Conservation (phyloP, 2,329 filamentous ascomycete species). For the Aspergillus pseudoviridinutans region DNA sequence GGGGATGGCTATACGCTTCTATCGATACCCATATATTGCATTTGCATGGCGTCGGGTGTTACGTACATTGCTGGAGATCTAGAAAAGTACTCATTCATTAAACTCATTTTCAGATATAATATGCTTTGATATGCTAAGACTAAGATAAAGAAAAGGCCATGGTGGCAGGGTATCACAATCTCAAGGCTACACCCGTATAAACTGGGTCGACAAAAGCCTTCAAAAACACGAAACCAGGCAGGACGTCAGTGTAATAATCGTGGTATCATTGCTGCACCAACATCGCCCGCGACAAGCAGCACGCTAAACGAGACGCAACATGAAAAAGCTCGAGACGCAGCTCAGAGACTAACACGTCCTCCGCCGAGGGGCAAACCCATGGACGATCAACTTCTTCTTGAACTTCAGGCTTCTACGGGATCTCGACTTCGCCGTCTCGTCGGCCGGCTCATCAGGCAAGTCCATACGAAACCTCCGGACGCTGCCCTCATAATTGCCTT, state of each 20-base stretch:
- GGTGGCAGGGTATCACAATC: slow-evolving; percentile 7
- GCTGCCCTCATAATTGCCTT: slow-evolving; percentile 40
- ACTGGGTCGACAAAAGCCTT: not conserved
- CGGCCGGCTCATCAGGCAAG: slow-evolving; percentile 30
- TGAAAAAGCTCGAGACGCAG: not conserved
- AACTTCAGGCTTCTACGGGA: slow-evolving; percentile 7
- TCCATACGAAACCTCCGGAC: slow-evolving; percentile 45
- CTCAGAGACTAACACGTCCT: not conserved
- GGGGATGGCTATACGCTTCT: not conserved
- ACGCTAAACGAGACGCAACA: not conserved
- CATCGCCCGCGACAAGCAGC: not conserved
- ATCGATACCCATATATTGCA: slow-evolving; percentile 10
- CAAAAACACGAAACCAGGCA: not conserved
- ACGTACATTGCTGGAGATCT: not conserved
- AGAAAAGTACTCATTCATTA: not conserved
- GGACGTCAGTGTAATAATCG: not conserved
- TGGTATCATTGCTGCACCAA: not conserved
- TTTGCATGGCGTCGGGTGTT: slow-evolving; percentile 10
- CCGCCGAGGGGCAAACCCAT: not conserved
- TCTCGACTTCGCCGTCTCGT: not conserved
- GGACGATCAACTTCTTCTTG: slow-evolving; percentile 12
- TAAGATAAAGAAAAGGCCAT: not conserved
- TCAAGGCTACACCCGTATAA: not conserved
- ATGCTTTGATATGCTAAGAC: not conserved
- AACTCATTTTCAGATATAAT: not conserved